Percentiles rank a stretch among this genome's conserved stretches.
phyloP scores from a whole-genome alignment of 2,329 filamentous ascomycete species.

The Xylariaceae sp. region DNA sequence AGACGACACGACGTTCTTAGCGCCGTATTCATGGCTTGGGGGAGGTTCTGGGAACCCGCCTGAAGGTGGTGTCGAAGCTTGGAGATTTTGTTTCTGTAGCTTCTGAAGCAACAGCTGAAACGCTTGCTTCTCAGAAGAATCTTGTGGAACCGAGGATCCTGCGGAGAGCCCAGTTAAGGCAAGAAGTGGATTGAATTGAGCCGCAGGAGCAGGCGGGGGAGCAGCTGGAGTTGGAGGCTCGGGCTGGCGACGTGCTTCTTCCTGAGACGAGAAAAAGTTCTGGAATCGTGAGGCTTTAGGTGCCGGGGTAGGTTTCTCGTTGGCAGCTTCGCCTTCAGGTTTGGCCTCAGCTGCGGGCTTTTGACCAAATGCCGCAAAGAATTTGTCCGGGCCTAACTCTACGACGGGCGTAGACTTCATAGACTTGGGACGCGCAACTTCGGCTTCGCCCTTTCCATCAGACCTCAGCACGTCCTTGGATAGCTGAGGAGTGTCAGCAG shows the following conservation, averaged over 20 bases:
- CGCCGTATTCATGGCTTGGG: conserved; percentile 27
- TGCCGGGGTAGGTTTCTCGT: conserved; percentile 35
- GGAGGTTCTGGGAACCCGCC: conserved; percentile 29
- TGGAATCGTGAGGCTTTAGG: conserved; percentile 75
- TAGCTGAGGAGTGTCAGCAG: conserved; percentile 35
- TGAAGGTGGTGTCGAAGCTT: conserved; percentile 42
- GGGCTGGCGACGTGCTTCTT: conserved; percentile 45
- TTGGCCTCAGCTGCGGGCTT: conserved; percentile 44
- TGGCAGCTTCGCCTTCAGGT: conserved; percentile 45
- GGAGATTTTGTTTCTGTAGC: conserved; percentile 58
- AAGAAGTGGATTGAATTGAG: conserved; percentile 28
- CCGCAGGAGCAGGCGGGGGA: conserved; percentile 23
- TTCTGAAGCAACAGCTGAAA: conserved; percentile 81
- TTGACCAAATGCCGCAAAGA: conserved; percentile 60
- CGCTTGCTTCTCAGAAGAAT: conserved; percentile 73
- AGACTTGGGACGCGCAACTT: conserved; percentile 54
- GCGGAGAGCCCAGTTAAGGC: conserved; percentile 25
- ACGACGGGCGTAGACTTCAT: conserved; percentile 58
- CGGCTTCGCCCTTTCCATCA: conserved; percentile 39
- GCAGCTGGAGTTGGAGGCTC: conserved; percentile 46
- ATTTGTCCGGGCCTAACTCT: conserved; percentile 70
- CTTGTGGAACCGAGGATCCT: conserved; percentile 37
- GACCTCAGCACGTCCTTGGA: conserved; percentile 33
- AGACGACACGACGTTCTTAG: conserved; percentile 41
- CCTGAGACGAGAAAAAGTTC: conserved; percentile 67